Evolutionary conservation across 2,329 filamentous ascomycete species (phyloP), one percentile per base, ranked within the genome.

Genomic region (Cyclaneusma minus): DNA sequence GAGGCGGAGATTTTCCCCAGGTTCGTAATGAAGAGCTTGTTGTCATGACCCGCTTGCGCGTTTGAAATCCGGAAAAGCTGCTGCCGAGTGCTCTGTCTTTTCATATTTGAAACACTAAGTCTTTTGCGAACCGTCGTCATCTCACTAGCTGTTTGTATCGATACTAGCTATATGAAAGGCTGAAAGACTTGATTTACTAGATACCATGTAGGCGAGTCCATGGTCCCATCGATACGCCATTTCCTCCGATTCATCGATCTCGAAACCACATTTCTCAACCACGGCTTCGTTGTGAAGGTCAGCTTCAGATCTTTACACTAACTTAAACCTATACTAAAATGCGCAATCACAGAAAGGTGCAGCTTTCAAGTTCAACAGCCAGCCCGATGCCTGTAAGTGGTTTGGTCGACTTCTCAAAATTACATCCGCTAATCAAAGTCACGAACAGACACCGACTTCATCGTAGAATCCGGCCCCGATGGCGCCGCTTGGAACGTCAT

Each of bases 401-500:
- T 3, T 3, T 24, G 22, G 5, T 6, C 13, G 15, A 16, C 16
- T 16, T 13, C 3, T 24, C 6, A 19, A 16, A 24, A 15, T 3
- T 3, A 22, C 24, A 5, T 6, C 13, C 15, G 14, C 16, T 16
- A 13, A 4, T 24, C 6, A 19, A 16, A 23, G 11, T 6, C 10
- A 9, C 21, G 9, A 11, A 19, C 20, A 55, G 52, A 49, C 32
- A 59, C 55, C 21, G 51, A 62, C 33, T 60, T 62, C 34, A 13
- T 55, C 6, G 48, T 40, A 3, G 49, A 48, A 5, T 40, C 42
- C n/a, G 56, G 55, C 3, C 49, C 51, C 1, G 31, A 50, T 7
- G 45, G 37, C 7, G 50, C 55, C 27, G 41, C 56, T 4, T 62
- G 55, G 56, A 62, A 62, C 28, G 45, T 62, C 2, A 35, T 60